These are phyloP conservation scores for Trichophyton simii DNA, from an alignment of 2,329 filamentous ascomycete genomes.

Conservation along the genomic window DNA sequence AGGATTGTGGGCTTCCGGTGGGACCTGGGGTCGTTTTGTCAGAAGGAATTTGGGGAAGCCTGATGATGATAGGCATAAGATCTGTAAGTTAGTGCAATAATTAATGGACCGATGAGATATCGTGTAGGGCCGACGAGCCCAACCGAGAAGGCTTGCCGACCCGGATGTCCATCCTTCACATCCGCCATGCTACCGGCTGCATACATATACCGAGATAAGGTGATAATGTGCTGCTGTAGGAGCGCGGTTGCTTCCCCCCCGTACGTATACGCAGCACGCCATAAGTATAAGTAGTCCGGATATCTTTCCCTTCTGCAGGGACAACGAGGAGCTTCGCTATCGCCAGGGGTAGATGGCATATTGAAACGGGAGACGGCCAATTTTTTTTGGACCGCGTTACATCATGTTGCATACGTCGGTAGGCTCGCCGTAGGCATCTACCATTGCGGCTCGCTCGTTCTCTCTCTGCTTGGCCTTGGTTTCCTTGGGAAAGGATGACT, in stretches of 20 bases:
- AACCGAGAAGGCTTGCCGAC: background rate
- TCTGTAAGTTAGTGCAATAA: no score
- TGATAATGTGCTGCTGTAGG: no score
- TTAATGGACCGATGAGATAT: no score
- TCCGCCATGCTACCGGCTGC: background rate
- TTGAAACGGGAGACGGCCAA: no score
- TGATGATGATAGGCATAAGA: no score
- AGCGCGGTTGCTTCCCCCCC: background rate
- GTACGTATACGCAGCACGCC: background rate
- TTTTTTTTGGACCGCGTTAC: conserved; percentile 2
- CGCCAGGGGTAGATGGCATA: no score
- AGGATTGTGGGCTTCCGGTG: background rate
- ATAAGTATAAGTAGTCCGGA: background rate
- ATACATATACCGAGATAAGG: background rate
- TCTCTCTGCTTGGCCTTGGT: conserved; percentile 25
- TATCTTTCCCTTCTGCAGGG: background rate
- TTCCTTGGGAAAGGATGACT: conserved; percentile 36
- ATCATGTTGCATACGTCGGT: conserved; percentile 29
- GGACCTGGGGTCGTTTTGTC: background rate
- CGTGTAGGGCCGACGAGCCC: background rate
- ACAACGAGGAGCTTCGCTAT: background rate
- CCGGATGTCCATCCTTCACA: background rate
- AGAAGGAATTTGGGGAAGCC: background rate
- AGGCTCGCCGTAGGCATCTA: conserved; percentile 57
- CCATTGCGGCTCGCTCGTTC: conserved; percentile 63